phyloP scores from a whole-genome alignment of 1,284 basidiomycete genomes.

The Sphagnurus paluster region DNA sequence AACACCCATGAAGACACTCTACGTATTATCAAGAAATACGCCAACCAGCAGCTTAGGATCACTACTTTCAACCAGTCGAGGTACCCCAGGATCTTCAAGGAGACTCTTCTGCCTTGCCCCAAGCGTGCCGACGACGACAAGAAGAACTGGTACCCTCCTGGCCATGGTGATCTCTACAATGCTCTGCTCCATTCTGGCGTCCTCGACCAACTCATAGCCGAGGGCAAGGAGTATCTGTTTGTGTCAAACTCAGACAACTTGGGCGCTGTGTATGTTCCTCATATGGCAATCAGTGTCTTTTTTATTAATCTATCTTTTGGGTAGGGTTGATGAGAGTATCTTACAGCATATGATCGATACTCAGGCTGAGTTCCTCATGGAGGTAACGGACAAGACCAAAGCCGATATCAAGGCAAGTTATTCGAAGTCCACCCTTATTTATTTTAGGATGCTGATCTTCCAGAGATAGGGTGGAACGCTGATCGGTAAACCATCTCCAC shows the following conservation, averaged over 20 bases:
- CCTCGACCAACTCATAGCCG: constrained; percentile 90
- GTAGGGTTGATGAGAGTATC: constrained; percentile 78
- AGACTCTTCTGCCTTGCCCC: constrained; percentile 89
- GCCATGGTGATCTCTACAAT: constrained; percentile 97
- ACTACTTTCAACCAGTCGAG: constrained; percentile 98
- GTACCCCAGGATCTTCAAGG: constrained; percentile 97
- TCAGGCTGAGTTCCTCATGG: constrained; percentile 93
- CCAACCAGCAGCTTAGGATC: constrained; percentile 95
- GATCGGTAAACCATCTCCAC: constrained; percentile 49
- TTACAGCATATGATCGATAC: constrained; percentile 90
- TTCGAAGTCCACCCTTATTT: background rate
- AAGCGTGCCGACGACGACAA: constrained; percentile 89
- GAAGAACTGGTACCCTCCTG: constrained; percentile 98
- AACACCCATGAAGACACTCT: constrained; percentile 98
- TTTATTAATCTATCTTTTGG: constrained; percentile 14
- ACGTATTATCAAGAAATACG: constrained; percentile 99
- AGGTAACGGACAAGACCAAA: constrained; percentile 99
- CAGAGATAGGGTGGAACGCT: constrained; percentile 84
- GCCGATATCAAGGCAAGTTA: constrained; percentile 88
- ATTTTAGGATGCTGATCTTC: constrained; percentile 2
- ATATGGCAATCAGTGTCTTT: constrained; percentile 14
- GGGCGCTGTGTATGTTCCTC: constrained; percentile 86
- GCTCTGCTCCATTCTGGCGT: constrained; percentile 94
- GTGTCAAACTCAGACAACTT: constrained; percentile 99
- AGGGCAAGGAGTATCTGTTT: constrained; percentile 99